Evolutionary conservation across 345 rosid genomes (phyloP).

Genomic region (Eucalyptus guilfoylei): DNA sequence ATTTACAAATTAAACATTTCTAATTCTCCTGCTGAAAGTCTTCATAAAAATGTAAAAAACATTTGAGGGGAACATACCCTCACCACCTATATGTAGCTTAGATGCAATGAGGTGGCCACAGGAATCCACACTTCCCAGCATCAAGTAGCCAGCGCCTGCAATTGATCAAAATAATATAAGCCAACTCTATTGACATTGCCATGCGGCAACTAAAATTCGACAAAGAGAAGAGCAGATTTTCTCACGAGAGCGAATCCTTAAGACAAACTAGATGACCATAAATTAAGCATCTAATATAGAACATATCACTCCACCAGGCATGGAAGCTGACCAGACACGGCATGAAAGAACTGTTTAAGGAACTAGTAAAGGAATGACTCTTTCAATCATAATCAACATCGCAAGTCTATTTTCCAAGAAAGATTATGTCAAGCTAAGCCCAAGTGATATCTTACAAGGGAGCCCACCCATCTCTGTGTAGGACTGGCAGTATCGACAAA

Average conservation of each 20-base stretch:
- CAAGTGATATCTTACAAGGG: background rate
- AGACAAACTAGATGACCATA: background rate
- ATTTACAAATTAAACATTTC: background rate
- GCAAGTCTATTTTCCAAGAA: background rate
- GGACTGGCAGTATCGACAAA: background rate
- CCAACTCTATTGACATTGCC: background rate
- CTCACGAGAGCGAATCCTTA: background rate
- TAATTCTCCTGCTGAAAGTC: background rate
- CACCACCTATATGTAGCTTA: conserved; percentile 27
- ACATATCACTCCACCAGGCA: background rate
- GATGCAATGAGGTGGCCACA: conserved; percentile 61
- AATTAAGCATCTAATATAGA: background rate
- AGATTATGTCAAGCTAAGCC: background rate
- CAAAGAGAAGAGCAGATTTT: background rate
- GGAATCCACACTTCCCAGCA: conserved; percentile 62
- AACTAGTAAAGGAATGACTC: background rate
- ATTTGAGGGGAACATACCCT: conserved; percentile 15
- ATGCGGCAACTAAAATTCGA: background rate
- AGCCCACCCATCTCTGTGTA: background rate
- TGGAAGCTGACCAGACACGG: background rate
- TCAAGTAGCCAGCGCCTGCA: conserved; percentile 26
- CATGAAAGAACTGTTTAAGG: background rate
- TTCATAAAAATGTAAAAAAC: background rate
- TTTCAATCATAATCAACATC: background rate
- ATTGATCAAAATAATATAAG: background rate